Evolutionary conservation across 176 grass and related monocot genomes (phyloP).

Genomic region (Chloris gayana): DNA sequence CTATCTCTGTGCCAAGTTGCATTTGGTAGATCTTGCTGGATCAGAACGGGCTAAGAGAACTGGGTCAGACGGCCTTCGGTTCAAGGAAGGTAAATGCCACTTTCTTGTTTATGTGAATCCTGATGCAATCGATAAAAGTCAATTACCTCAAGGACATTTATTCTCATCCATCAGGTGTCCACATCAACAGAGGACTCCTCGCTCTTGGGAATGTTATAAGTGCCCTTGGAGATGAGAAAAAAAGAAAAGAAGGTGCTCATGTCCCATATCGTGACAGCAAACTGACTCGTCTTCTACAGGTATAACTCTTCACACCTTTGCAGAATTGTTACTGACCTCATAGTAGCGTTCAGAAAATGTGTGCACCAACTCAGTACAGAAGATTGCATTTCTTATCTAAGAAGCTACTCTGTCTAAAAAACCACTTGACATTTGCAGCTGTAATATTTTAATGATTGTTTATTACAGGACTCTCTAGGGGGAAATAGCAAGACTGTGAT

Average conservation of each 20-base stretch:
- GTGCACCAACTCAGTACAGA: neutral
- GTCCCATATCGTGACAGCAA: conserved; percentile 99
- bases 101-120: conserved; percentile 20
- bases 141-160: conserved; percentile 1
- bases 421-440: neutral
- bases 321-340: conserved; percentile 28
- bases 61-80: conserved; percentile 92
- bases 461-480: conserved; percentile 87
- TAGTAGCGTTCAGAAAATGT: conserved; percentile 23
- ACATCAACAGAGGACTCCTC: conserved; percentile 96
- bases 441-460: neutral
- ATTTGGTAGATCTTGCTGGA: conserved; percentile 96
- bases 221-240: conserved; percentile 99
- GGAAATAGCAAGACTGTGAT: conserved; percentile 99
- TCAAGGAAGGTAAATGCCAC: conserved; percentile 89
- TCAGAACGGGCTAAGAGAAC: conserved; percentile 96
- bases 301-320: conserved; percentile 29
- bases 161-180: conserved; percentile 71
- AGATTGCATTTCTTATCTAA: neutral
- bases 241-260: conserved; percentile 95
- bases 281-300: conserved; percentile 96
- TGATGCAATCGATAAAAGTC: neutral
- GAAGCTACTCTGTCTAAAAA: neutral
- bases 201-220: conserved; percentile 99
- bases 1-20: conserved; percentile 93